Evolutionary conservation across 169 alveolate species (phyloP).

Genomic region (Eimeria nieschulzi): DNA sequence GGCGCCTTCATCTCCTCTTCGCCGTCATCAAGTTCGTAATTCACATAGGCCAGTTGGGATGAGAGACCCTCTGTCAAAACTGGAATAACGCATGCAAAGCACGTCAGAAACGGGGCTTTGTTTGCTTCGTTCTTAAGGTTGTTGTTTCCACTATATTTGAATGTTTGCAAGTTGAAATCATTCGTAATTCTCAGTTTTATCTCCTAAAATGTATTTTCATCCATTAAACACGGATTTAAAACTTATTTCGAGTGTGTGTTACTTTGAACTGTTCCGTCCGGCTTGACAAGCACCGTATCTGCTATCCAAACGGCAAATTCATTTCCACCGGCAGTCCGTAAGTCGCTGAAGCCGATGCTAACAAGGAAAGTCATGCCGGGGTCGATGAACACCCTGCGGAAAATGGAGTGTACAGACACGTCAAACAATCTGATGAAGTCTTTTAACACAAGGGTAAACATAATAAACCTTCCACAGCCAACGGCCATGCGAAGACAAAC

Average conservation of each 20-base stretch:
- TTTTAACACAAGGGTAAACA: neutral
- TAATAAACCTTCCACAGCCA: neutral
- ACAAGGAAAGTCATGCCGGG: constrained; percentile 87
- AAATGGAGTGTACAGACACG: neutral
- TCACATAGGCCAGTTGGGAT: constrained; percentile 28
- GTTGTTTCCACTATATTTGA: neutral
- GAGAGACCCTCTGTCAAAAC: constrained; percentile 56
- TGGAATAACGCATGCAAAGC: neutral
- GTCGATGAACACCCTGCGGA: constrained; percentile 74
- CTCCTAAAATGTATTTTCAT: neutral
- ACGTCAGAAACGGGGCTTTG: no score
- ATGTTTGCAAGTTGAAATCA: neutral
- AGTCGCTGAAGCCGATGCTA: constrained; percentile 87
- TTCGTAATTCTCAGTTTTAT: neutral
- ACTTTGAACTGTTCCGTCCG: neutral
- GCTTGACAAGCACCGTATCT: constrained; percentile 85
- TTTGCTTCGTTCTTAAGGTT: no score
- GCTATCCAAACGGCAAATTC: constrained; percentile 91
- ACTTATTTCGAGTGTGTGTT: neutral
- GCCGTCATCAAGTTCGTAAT: constrained; percentile 61
- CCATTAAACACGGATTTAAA: no score
- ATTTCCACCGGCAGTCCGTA: constrained; percentile 78
- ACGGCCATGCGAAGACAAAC: neutral
- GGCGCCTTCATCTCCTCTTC: constrained; percentile 17
- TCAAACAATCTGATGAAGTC: no score